These are phyloP conservation scores for Cercospora janseana DNA, from an alignment of 2,329 filamentous ascomycete species.

Conservation along the genomic window DNA sequence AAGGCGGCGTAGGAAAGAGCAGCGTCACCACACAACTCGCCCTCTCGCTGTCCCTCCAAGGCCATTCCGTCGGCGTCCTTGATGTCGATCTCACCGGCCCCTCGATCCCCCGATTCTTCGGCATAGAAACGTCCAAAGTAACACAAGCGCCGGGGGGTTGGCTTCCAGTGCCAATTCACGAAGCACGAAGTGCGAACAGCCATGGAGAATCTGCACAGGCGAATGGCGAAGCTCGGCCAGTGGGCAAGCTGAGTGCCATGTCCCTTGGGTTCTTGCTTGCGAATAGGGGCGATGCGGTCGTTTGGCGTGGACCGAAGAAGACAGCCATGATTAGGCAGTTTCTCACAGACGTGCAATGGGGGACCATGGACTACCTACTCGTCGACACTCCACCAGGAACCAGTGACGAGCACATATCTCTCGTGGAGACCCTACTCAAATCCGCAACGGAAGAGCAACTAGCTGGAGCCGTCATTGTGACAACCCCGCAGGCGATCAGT, in stretches of 20 bases:
- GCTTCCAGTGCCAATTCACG: conserved; percentile 83
- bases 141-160: conserved; percentile 88
- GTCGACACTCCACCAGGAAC: conserved; percentile 97
- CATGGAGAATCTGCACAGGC: conserved; percentile 7
- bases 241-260: conserved; percentile 76
- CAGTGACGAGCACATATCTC: conserved; percentile 93
- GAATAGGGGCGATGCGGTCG: conserved; percentile 81
- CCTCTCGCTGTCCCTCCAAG: conserved; percentile 78
- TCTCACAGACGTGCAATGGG: conserved; percentile 86
- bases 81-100: conserved; percentile 96
- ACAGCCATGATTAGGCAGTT: conserved; percentile 99
- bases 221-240: conserved; percentile 29
- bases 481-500: conserved; percentile 90
- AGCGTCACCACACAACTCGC: conserved; percentile 96
- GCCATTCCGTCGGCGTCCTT: conserved; percentile 87
- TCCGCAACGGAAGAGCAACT: conserved; percentile 60
- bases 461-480: conserved; percentile 87
- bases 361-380: conserved; percentile 81
- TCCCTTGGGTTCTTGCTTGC: conserved; percentile 87
- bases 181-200: conserved; percentile 40
- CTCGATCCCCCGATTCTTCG: conserved; percentile 92
- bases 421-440: conserved; percentile 66
- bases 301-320: conserved; percentile 98
- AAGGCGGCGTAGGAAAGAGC: conserved; percentile 97
- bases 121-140: conserved; percentile 83